Percentiles rank a stretch among this genome's conserved stretches.
phyloP scores from a whole-genome alignment of 2,329 filamentous ascomycete genomes.

The Hirsutella rhossiliensis region DNA sequence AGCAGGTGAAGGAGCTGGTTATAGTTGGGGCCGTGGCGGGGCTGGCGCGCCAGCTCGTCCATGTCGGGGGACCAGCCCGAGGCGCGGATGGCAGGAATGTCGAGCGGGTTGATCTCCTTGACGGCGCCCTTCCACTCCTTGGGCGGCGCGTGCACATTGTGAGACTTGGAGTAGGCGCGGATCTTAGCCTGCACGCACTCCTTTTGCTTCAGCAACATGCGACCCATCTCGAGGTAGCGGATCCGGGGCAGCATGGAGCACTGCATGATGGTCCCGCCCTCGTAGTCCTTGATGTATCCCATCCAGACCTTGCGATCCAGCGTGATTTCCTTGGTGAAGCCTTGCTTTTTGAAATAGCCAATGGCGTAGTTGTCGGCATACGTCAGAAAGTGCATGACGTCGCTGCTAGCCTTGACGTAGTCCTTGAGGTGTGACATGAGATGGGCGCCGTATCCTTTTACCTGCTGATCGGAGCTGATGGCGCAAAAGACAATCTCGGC shows the following conservation, averaged over 20 bases:
- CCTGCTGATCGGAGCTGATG: slow-evolving; percentile 94
- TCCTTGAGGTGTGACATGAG: slow-evolving; percentile 97
- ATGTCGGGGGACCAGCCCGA: slow-evolving; percentile 96
- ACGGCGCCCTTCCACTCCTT: slow-evolving; percentile 73
- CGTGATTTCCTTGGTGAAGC: slow-evolving; percentile 97
- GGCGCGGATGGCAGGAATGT: slow-evolving; percentile 76
- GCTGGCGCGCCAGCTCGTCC: slow-evolving; percentile 91
- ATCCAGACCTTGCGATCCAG: slow-evolving; percentile 88
- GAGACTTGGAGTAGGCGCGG: slow-evolving; percentile 75
- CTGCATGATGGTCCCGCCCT: slow-evolving; percentile 98
- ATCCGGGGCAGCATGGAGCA: slow-evolving; percentile 94
- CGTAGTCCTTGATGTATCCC: slow-evolving; percentile 99
- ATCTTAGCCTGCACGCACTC: slow-evolving; percentile 94
- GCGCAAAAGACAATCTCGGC: slow-evolving; percentile 99
- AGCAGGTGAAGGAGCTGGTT: slow-evolving; percentile 86
- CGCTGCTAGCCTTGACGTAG: slow-evolving; percentile 92
- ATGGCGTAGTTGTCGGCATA: slow-evolving; percentile 99
- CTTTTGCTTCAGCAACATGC: slow-evolving; percentile 96
- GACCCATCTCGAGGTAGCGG: slow-evolving; percentile 81
- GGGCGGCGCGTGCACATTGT: slow-evolving; percentile 76
- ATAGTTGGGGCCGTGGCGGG: slow-evolving; percentile 92
- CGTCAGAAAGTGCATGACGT: slow-evolving; percentile 97
- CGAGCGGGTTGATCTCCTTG: slow-evolving; percentile 68
- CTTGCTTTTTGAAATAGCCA: slow-evolving; percentile 98
- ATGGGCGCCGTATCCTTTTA: slow-evolving; percentile 96